Conservation (phyloP, 306 rosid species). For the Neltuma alba region DNA sequence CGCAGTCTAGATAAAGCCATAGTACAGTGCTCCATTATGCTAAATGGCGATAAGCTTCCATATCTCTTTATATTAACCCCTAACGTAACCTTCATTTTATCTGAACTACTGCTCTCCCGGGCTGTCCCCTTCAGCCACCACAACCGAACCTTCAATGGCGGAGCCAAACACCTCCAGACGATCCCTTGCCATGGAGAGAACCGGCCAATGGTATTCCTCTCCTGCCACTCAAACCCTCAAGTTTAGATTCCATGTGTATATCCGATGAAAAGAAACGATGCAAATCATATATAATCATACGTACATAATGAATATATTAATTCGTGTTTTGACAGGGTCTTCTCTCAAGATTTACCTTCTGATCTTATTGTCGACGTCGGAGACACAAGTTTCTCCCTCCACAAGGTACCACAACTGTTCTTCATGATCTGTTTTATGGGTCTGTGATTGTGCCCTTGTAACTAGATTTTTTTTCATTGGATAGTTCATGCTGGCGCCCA, state of each 20-base stretch:
- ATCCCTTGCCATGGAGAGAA: constrained; percentile 91
- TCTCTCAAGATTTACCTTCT: constrained; percentile 76
- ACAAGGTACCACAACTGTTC: constrained; percentile 55
- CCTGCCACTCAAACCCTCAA: neutral
- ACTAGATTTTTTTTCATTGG: neutral
- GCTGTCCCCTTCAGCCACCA: constrained; percentile 26
- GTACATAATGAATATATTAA: neutral
- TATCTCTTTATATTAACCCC: constrained; percentile 30
- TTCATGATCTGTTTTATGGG: neutral
- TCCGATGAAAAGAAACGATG: neutral
- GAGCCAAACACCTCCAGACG: constrained; percentile 47
- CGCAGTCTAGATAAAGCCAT: neutral
- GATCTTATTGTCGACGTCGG: constrained; percentile 70
- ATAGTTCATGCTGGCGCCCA: constrained; percentile 84
- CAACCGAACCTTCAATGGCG: constrained; percentile 48
- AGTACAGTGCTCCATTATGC: neutral
- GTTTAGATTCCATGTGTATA: neutral
- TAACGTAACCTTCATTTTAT: neutral
- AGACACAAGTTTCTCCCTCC: constrained; percentile 69
- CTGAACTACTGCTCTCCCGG: neutral
- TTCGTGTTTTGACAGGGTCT: constrained; percentile 52
- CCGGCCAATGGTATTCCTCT: constrained; percentile 74
- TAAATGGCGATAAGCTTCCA: constrained; percentile 31
- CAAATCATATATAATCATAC: neutral
- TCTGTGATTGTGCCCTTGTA: constrained; percentile 2